These are phyloP conservation scores for Cercospora sp. DNA, from an alignment of 2,329 filamentous ascomycete species.

Conservation along the genomic window DNA sequence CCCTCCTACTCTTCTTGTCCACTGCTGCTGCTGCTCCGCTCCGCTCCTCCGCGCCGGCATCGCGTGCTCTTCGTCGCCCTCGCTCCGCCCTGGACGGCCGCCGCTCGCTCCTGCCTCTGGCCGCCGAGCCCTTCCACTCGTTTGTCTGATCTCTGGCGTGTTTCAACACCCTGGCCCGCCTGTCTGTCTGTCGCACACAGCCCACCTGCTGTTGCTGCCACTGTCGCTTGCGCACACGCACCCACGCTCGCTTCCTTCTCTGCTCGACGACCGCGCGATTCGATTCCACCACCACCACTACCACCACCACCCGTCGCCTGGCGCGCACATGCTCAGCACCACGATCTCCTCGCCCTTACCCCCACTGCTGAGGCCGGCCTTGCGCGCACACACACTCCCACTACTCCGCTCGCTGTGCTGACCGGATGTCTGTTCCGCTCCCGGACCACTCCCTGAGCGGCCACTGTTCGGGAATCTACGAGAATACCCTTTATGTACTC, in stretches of 20 bases:
- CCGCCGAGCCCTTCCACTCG: not conserved
- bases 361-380: slow-evolving; percentile 9
- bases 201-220: not conserved
- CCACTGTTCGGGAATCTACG: slow-evolving; percentile 78
- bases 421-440: slow-evolving; percentile 68
- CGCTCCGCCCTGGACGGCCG: slow-evolving; percentile 1
- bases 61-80: not conserved
- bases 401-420: slow-evolving; percentile 22
- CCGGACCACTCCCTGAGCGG: slow-evolving; percentile 70
- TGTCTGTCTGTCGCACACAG: not conserved
- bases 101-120: not conserved
- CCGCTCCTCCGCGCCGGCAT: not conserved
- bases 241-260: slow-evolving; percentile 15
- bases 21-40: not conserved
- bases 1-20: not conserved
- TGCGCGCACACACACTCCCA: slow-evolving; percentile 1
- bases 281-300: not conserved
- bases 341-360: not conserved
- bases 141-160: slow-evolving; percentile 7
- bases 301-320: slow-evolving; percentile 16
- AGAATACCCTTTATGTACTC: slow-evolving; percentile 83
- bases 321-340: slow-evolving; percentile 23
- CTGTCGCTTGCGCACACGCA: slow-evolving; percentile 6
- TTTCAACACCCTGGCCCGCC: slow-evolving; percentile 8
- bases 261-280: slow-evolving; percentile 6